Base-by-base conservation (phyloP, 805 yeast species). In the Pichia nakasei region DNA sequence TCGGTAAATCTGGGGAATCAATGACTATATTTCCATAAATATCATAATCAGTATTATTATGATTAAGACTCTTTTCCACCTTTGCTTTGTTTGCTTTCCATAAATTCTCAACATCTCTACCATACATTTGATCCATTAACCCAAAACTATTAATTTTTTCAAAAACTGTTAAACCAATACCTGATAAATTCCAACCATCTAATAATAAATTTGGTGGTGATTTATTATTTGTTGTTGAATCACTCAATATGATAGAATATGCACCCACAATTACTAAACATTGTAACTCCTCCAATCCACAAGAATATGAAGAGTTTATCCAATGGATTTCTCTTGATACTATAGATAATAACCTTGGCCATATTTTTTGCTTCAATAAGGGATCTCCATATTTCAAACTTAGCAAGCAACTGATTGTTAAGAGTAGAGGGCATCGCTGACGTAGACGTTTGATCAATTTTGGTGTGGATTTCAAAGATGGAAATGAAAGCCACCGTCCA, bases 401-500 rank as follows among this genome's bases (percentile, higher is more conserved):
- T 5, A 83, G 66, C 20, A 78, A 68, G 56, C 88, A 82, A 46
- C 84, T 76, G 0, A 79, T 70, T 1, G 86, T 80, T 15, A 84
- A 60, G n/a, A 85, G 64, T 33, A 85, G 63, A 1, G 89, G 78
- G 19, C 85, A 78, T 33, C 70, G 67, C 21, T 55, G 47, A 34
- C 77, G 57, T 35, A 83, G 67, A 29, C 72, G 59, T 5, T 66
- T 70, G 9, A 82, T 64, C 20, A 84, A 63, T 31, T 63, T 65
- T 18, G 64, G 70, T 0, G 80, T 69, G 5, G 78, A 56, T 31
- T 73, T 55, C 13, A 64, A 65, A 26, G 72, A 71, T 0, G 89
- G 87, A 41, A 84, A 76, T 43, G 84, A 76, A 3, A 82, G 78
- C 94, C 94, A 85, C 26, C 86, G 69, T 5, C 88, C 86, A 55